A percentile compares a stretch with the other conserved stretches of the same genome.
phyloP scores from a whole-genome alignment of 768 basidiomycete genomes.

The Tricholoma furcatifolium region DNA sequence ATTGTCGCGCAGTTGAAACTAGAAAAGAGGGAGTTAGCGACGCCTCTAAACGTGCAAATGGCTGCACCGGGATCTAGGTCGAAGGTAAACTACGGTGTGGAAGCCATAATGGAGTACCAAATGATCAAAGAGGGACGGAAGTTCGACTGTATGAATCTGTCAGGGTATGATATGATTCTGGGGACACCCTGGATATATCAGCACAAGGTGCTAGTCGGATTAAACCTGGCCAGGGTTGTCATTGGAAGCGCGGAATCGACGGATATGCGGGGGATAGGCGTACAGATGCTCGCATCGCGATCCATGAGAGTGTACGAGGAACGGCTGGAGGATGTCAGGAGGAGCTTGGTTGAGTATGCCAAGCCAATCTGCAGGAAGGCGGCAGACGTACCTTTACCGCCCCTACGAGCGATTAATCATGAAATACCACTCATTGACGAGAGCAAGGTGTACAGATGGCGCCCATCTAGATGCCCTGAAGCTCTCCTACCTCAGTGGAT shows the following conservation, averaged over 20 bases:
- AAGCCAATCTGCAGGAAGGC: too few species aligned
- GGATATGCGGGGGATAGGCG: neutral
- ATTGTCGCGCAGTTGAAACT: constrained; percentile 35
- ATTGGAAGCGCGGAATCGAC: neutral
- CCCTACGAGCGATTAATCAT: neutral
- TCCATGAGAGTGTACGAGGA: neutral
- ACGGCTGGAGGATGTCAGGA: neutral
- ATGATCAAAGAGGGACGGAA: neutral
- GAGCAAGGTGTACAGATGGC: too few species aligned
- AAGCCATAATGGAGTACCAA: neutral
- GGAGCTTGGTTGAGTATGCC: neutral
- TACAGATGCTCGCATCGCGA: neutral
- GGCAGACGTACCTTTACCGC: neutral
- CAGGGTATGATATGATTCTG: neutral
- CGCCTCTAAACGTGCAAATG: too few species aligned
- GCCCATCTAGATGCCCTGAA: neutral
- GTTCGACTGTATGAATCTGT: neutral
- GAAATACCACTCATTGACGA: too few species aligned
- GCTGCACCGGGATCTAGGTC: too few species aligned
- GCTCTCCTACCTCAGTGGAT: neutral
- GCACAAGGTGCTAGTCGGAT: neutral
- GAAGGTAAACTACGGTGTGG: too few species aligned
- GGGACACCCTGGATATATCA: neutral
- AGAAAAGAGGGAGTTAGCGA: neutral
- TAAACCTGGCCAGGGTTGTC: neutral